Evolutionary conservation across 441 rosid species (phyloP), one percentile per base, ranked within the genome.

Genomic region (California macrophylla): DNA sequence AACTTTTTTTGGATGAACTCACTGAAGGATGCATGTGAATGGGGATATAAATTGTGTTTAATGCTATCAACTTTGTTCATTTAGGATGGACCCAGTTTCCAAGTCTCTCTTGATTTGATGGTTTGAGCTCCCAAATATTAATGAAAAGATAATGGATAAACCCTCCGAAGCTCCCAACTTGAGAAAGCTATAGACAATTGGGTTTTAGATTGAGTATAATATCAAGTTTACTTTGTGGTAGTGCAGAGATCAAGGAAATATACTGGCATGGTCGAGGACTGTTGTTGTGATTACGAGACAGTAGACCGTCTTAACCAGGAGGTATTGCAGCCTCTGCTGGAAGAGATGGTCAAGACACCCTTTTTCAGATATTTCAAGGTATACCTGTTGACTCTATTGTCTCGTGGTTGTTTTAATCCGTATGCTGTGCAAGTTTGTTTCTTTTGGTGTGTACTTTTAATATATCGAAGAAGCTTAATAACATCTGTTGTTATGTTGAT

Each of bases 321-420:
- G 71, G 86, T 88, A 23, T 83, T 91, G 81, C 75, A 91, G 81
- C 96, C 98, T 58, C 69, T 82, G 58, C 92, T 93, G 64, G 89
- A 85, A 66, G 86, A 87, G 60, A 92, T 91, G 25, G 95, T 91
- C 50, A 79, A 75, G 74, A 88, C 95, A 12, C 86, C 97, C 0
- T 89, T 93, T 78, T 93, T 80, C 70, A 82, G 93, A 32, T 93
- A 91, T 68, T 91, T 89, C 78, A 88, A 93, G 96, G 98, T 92
- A 18, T 47, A 18, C 7, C 78, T 6, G 80, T 3, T 72, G 32
- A 10, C 29, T 3, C 15, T 38, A 3, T 5, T 28, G 38, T 20
- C 2, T 29, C 15, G 7, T 9, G 36, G 36, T 32, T 32, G 36
- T 32, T 9, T 32, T 32, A 32, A 32, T 32, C 36, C 36, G 7